Percentiles rank a stretch among this genome's conserved stretches.
Evolutionary conservation across 148 eudicot species (phyloP).

Genomic region (Rhododendron simsii): DNA sequence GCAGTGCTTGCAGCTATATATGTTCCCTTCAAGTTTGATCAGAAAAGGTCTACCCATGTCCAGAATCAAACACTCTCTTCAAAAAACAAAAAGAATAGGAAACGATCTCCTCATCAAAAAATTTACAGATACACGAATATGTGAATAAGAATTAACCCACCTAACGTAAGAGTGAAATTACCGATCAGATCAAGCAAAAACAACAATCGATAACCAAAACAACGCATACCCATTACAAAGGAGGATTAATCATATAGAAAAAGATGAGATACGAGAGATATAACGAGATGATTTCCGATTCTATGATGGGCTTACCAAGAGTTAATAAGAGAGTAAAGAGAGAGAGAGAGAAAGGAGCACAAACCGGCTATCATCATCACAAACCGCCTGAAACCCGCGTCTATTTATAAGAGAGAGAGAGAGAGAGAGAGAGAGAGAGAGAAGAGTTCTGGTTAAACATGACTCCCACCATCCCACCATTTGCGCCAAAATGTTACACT

Average conservation of each 20-base stretch:
- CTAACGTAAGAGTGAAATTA: background rate
- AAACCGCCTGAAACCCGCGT: background rate
- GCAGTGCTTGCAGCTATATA: constrained; percentile 68
- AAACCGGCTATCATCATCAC: background rate
- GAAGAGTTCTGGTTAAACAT: background rate
- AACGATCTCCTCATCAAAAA: background rate
- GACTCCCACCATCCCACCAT: background rate
- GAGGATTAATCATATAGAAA: background rate
- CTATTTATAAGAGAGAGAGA: background rate
- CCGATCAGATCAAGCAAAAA: background rate
- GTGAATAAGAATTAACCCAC: background rate
- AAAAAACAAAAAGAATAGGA: background rate
- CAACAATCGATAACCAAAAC: background rate
- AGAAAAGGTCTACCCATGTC: constrained; percentile 62
- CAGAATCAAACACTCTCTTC: background rate
- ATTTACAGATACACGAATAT: background rate
- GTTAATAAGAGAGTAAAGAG: background rate
- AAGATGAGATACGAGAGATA: background rate
- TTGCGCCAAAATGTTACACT: background rate
- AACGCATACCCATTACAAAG: background rate
- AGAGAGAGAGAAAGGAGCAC: background rate
- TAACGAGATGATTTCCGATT: background rate
- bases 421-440: background rate
- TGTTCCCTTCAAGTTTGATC: constrained; percentile 53
- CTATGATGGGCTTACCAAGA: background rate